Percentiles rank a stretch among this genome's conserved stretches.
These are phyloP conservation scores for Phytophthora aleatoria DNA, from an alignment of 352 stramenopile species.

Conservation along the genomic window DNA sequence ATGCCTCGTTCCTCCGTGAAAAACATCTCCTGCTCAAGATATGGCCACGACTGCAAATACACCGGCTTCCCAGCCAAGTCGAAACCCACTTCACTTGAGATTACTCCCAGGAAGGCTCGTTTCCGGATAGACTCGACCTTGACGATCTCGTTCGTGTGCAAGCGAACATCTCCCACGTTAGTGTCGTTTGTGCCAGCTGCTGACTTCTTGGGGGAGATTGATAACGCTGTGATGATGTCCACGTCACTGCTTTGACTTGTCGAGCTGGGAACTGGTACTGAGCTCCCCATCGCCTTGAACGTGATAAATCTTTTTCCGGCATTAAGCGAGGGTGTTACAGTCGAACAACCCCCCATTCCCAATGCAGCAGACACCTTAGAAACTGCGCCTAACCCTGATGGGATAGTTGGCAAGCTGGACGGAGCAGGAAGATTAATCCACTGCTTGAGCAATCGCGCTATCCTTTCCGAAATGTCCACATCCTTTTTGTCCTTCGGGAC, in stretches of 20 bases:
- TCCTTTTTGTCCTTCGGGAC: slow-evolving; percentile 52
- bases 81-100: slow-evolving; percentile 41
- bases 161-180: slow-evolving; percentile 32
- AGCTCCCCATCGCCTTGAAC: slow-evolving; percentile 30
- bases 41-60: slow-evolving; percentile 83
- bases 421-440: slow-evolving; percentile 54
- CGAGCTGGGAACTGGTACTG: slow-evolving; percentile 12
- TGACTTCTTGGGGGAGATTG: slow-evolving; percentile 49
- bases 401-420: slow-evolving; percentile 18
- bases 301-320: slow-evolving; percentile 30
- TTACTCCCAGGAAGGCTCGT: slow-evolving; percentile 54
- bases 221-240: slow-evolving; percentile 30
- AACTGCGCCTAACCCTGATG: slow-evolving; percentile 18
- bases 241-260: slow-evolving; percentile 14
- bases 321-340: slow-evolving; percentile 1
- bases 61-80: slow-evolving; percentile 60
- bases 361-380: slow-evolving; percentile 3
- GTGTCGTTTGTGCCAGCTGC: slow-evolving; percentile 20
- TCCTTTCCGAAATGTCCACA: slow-evolving; percentile 62
- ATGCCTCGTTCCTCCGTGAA: slow-evolving; percentile 56
- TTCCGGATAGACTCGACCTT: slow-evolving; percentile 74
- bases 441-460: slow-evolving; percentile 52
- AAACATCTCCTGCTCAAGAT: slow-evolving; percentile 61
- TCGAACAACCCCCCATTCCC: not conserved
- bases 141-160: slow-evolving; percentile 49